phyloP scores from a whole-genome alignment of 2,329 filamentous ascomycete genomes.

The Penicillium rolfsii region DNA sequence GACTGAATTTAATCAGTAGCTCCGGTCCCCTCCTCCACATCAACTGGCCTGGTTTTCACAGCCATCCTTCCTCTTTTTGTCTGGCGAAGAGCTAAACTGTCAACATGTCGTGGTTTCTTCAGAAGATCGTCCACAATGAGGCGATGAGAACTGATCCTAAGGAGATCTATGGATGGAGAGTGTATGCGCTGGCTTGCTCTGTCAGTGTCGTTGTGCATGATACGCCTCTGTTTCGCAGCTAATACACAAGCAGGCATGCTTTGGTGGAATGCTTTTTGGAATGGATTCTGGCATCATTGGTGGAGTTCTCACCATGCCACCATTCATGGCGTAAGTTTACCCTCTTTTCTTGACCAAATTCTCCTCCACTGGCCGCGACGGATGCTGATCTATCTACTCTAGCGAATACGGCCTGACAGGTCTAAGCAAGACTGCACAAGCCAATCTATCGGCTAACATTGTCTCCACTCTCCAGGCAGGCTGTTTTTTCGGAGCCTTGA shows the following conservation, averaged over 20 bases:
- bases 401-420: constrained; percentile 59
- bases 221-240: background rate
- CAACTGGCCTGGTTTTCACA: background rate
- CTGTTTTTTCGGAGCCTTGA: constrained; percentile 66
- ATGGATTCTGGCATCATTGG: constrained; percentile 70
- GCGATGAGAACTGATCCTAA: constrained; percentile 69
- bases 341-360: background rate
- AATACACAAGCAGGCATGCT: constrained; percentile 55
- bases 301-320: constrained; percentile 64
- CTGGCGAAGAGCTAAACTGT: constrained; percentile 22
- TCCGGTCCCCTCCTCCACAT: background rate
- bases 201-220: constrained; percentile 34
- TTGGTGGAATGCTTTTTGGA: constrained; percentile 70
- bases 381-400: background rate
- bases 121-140: constrained; percentile 67
- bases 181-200: constrained; percentile 65
- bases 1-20: constrained; percentile 2
- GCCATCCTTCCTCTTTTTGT: constrained; percentile 15
- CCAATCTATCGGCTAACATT: constrained; percentile 67
- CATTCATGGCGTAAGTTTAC: constrained; percentile 56
- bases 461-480: constrained; percentile 73
- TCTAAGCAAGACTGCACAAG: constrained; percentile 47
- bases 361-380: background rate
- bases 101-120: constrained; percentile 54
- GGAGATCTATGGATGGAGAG: constrained; percentile 72